Percentiles rank a stretch among this genome's conserved stretches.
Evolutionary conservation across 177 flowering plant species (phyloP).

Genomic region (Vitis hybrid): DNA sequence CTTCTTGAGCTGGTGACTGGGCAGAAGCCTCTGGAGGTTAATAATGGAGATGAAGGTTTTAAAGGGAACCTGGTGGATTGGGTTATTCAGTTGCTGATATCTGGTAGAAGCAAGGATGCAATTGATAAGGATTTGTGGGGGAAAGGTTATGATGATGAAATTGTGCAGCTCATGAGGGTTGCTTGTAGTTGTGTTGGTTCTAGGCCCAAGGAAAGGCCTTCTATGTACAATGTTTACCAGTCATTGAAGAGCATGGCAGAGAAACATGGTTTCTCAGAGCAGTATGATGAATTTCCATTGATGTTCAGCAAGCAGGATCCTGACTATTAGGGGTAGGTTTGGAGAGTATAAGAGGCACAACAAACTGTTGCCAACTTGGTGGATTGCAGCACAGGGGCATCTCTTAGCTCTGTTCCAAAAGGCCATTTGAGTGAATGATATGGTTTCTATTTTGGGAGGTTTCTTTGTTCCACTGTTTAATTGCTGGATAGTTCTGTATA

Average conservation of each 20-base stretch:
- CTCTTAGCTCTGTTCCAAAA: conserved; percentile 13
- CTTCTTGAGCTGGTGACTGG: conserved; percentile 75
- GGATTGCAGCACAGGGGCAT: conserved; percentile 6
- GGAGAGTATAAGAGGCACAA: conserved; percentile 5
- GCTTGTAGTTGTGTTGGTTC: conserved; percentile 65
- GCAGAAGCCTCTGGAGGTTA: conserved; percentile 55
- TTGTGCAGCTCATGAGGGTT: conserved; percentile 50
- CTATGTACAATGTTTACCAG: conserved; percentile 69
- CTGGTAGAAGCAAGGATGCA: conserved; percentile 48
- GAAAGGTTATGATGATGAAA: conserved; percentile 64
- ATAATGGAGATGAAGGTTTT: conserved; percentile 49
- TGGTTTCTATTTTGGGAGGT: conserved; percentile 23
- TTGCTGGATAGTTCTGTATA: conserved; percentile 30
- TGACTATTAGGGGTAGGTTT: conserved; percentile 22
- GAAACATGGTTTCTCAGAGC: conserved; percentile 53
- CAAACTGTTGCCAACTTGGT: background rate
- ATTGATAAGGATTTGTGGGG: conserved; percentile 54
- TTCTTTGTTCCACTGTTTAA: conserved; percentile 19
- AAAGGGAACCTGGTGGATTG: conserved; percentile 75
- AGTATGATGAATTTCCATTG: conserved; percentile 67
- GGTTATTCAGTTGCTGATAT: conserved; percentile 42
- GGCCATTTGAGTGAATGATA: conserved; percentile 20
- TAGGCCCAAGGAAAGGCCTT: conserved; percentile 66
- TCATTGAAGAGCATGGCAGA: conserved; percentile 49
- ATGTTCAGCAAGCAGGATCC: conserved; percentile 45